Base-by-base conservation (phyloP, 495 filamentous ascomycete genomes). In the Xylaria curta region DNA sequence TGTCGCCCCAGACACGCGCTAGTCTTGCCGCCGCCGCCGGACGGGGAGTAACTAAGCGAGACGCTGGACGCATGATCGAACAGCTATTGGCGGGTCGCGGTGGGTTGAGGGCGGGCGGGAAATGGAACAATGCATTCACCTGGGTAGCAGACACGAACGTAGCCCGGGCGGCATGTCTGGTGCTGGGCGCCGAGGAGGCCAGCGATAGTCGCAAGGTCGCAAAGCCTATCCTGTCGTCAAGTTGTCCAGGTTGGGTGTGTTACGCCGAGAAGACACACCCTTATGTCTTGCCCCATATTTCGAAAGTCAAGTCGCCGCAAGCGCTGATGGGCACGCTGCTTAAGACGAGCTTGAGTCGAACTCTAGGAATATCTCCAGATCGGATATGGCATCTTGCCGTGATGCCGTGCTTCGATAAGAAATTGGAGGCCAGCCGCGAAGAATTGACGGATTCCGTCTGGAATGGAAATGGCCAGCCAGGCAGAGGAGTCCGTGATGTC, bases 351-450 rank as follows among this genome's bases (percentile, higher is more conserved):
- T 79, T 99, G 24, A 92, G 90, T 78, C 89, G 88, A 71, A 85
- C 82, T 51, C 84, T 94, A 53, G 88, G 90, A 13, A 87, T 97
- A 8, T 80, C 91, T 0, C 91, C 94, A 0, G 91, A 92, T 69
- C 89, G 89, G 62, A 94, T 98, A 78, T 99, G 96, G 93, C 93
- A 98, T 78, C 79, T 98, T 51, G 93, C 94, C 5, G 85, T 99
- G 44, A 98, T 98, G 97, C 96, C 96, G 28, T 99, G 96, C 79
- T 99, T 99, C 78, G 96, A 99, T 82, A 99, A 99, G 83, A 99
- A 99, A 81, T 89, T 99, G 17, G 96, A 99, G 81, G 96, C 95
- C 9, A 96, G 94, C 67, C 90, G 96, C 26, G 92, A 92, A 78
- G 97, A 99, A 78, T 87, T 99, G 44, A 99, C 96, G 3, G 91